Percentiles rank a stretch among this genome's conserved stretches.
phyloP scores from a whole-genome alignment of 2,329 filamentous ascomycete genomes.

The Cylindrodendrum hubeiense region DNA sequence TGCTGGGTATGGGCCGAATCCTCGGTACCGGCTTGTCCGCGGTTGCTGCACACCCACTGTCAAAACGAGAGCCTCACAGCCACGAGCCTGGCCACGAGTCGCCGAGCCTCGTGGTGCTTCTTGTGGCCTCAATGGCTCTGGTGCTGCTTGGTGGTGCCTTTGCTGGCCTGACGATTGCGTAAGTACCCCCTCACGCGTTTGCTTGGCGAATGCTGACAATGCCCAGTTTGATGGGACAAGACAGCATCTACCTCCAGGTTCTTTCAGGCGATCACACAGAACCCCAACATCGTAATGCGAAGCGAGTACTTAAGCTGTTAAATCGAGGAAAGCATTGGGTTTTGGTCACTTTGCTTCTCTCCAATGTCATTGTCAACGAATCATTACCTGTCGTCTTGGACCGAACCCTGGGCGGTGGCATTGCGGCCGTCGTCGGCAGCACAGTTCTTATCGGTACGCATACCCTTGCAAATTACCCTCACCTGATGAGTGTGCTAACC shows the following conservation, averaged over 20 bases:
- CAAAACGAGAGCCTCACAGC: slow-evolving; percentile 52
- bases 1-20: slow-evolving; percentile 65
- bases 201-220: slow-evolving; percentile 35
- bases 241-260: slow-evolving; percentile 97
- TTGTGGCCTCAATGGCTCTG: slow-evolving; percentile 81
- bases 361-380: slow-evolving; percentile 98
- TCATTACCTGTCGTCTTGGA: slow-evolving; percentile 95
- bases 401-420: slow-evolving; percentile 91
- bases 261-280: slow-evolving; percentile 87
- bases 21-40: slow-evolving; percentile 63
- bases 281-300: slow-evolving; percentile 87
- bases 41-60: slow-evolving; percentile 61
- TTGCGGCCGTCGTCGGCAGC: slow-evolving; percentile 93
- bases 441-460: slow-evolving; percentile 90
- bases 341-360: slow-evolving; percentile 89
- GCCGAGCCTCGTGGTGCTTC: slow-evolving; percentile 82
- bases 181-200: slow-evolving; percentile 50
- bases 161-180: slow-evolving; percentile 92
- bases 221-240: slow-evolving; percentile 73
- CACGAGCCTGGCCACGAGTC: slow-evolving; percentile 65
- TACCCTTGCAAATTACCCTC: not conserved
- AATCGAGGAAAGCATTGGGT: slow-evolving; percentile 98
- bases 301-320: slow-evolving; percentile 82
- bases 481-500: slow-evolving; percentile 33
- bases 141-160: slow-evolving; percentile 93